Base-by-base conservation (phyloP, 495 filamentous ascomycete species). In the Aspergillus biplanus region DNA sequence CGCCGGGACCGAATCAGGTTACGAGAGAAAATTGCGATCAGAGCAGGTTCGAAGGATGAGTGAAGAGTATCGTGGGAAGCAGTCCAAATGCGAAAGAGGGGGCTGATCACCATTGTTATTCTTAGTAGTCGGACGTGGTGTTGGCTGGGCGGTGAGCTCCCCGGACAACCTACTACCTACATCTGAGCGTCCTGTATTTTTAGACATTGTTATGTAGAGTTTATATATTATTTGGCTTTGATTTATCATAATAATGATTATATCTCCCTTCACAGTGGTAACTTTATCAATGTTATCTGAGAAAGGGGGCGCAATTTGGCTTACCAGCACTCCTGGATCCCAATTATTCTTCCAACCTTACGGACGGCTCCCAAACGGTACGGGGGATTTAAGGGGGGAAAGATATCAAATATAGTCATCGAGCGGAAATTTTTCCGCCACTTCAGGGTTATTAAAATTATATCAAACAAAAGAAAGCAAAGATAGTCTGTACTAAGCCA, bases 391-490 rank as follows among this genome's bases (percentile, higher is more conserved):
- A 42, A 53, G 44, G 42, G 53, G 42, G 32, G 53, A 33, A 53
- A 61, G 6, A 18, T 52, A 35, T 42, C 34, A 50, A 50, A 21
- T n/a, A 62, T 57, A 44, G 58, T 61, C 64, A 78, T 76, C 70
- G 73, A 76, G 74, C 67, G 75, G 69, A 71, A 77, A 76, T 73
- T 75, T 76, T 72, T 78, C 75, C 73, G 71, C 72, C 73, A 69
- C 67, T 78, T 78, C 69, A 66, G 73, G 76, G 75, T 78, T 78
- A 80, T 80, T 80, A 80, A 78, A 78, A 71, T 75, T 74, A 78
- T 79, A 79, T 80, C 73, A 70, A 71, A 75, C 73, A 78, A 76
- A 78, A 73, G 68, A 75, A 76, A 73, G 72, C 69, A 72, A 68
- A 48, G 37, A 47, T 63, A 71, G 68, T 74, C 67, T 71, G 77